Evolutionary conservation across 1,284 basidiomycete genomes (phyloP).

Genomic region (Takashimella tepidaria): DNA sequence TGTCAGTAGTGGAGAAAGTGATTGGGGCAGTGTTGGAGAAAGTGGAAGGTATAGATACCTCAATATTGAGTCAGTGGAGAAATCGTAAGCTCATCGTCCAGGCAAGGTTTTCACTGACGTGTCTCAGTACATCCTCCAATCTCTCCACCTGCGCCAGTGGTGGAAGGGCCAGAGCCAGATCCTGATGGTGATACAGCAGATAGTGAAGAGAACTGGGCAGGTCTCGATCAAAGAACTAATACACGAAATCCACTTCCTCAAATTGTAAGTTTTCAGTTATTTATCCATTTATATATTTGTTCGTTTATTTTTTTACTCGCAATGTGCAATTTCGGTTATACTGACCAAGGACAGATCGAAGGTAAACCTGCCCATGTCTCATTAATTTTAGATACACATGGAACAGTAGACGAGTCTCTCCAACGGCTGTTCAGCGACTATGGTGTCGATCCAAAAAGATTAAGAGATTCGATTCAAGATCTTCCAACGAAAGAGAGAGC

Average conservation of each 20-base stretch:
- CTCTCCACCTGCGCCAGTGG: conserved; percentile 27
- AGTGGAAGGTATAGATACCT: conserved; percentile 30
- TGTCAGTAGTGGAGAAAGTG: conserved; percentile 33
- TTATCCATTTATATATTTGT: not conserved
- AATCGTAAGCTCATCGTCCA: conserved; percentile 30
- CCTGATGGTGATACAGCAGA: conserved; percentile 5
- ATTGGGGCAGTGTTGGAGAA: conserved; percentile 38
- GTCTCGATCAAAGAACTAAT: conserved; percentile 26
- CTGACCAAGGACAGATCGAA: conserved; percentile 12
- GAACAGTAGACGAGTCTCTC: conserved; percentile 31
- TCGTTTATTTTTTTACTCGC: not conserved
- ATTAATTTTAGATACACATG: conserved; percentile 29
- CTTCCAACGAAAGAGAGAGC: conserved; percentile 66
- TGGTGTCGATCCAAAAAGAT: conserved; percentile 5
- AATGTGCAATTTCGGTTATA: not conserved
- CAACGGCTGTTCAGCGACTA: conserved; percentile 72
- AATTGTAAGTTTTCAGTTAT: conserved; percentile 17
- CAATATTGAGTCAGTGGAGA: conserved; percentile 36
- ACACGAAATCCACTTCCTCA: conserved; percentile 37
- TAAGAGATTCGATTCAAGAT: conserved; percentile 68
- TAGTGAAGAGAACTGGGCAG: conserved; percentile 5
- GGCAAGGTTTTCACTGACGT: not conserved
- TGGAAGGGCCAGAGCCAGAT: too few species aligned
- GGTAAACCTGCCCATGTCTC: conserved; percentile 16
- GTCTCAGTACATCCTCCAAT: conserved; percentile 32